These are phyloP conservation scores for Botrytis byssoidea DNA, from an alignment of 2,329 filamentous ascomycete species.

Conservation along the genomic window DNA sequence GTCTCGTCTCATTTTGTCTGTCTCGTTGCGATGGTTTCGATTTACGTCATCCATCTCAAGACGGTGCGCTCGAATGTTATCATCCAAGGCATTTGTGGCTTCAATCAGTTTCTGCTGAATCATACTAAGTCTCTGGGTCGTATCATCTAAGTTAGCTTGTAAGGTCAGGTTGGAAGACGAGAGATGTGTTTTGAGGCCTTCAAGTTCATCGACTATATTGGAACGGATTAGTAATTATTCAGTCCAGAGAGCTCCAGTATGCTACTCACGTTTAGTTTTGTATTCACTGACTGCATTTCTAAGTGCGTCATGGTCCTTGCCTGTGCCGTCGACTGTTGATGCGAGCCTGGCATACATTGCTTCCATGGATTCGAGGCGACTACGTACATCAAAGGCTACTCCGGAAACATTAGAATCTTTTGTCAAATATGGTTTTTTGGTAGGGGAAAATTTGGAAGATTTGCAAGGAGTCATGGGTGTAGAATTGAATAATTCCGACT, in stretches of 20 bases:
- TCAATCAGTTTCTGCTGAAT: constrained; percentile 46
- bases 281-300: constrained; percentile 74
- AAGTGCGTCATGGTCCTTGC: constrained; percentile 64
- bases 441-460: constrained; percentile 42
- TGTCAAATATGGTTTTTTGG: constrained; percentile 58
- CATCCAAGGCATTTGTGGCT: constrained; percentile 51
- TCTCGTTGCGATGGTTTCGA: constrained; percentile 54
- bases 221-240: constrained; percentile 21
- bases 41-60: constrained; percentile 53
- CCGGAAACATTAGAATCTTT: constrained; percentile 69
- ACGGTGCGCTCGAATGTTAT: constrained; percentile 50
- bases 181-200: constrained; percentile 41
- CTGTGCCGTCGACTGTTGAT: constrained; percentile 67
- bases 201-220: constrained; percentile 47
- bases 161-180: constrained; percentile 49
- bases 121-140: constrained; percentile 43
- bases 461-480: constrained; percentile 42
- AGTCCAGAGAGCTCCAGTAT: not conserved
- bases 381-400: constrained; percentile 77
- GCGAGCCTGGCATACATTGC: constrained; percentile 69
- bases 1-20: constrained; percentile 53
- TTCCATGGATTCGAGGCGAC: constrained; percentile 74
- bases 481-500: constrained; percentile 30
- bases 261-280: constrained; percentile 55
- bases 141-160: constrained; percentile 65